Percentiles rank a stretch among this genome's conserved stretches.
phyloP scores from a whole-genome alignment of 345 rosid species.

The Aegle marmelos region DNA sequence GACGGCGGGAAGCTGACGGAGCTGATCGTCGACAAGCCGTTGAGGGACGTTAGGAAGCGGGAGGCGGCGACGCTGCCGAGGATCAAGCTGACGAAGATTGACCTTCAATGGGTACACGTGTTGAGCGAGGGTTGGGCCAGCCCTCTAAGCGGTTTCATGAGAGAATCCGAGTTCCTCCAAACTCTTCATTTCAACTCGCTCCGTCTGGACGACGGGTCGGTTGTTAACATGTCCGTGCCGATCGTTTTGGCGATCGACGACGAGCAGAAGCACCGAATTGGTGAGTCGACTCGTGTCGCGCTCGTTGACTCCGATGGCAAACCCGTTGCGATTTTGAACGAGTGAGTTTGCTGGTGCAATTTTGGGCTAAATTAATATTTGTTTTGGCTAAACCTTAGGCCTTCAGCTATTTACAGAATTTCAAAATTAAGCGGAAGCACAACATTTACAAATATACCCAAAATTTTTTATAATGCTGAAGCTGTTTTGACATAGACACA shows the following conservation, averaged over 20 bases:
- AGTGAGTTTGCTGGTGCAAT: constrained; percentile 48
- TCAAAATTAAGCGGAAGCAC: neutral
- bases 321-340: constrained; percentile 68
- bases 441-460: neutral
- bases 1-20: constrained; percentile 87
- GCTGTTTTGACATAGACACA: too few species aligned
- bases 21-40: constrained; percentile 57
- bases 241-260: constrained; percentile 88
- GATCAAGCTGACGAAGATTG: constrained; percentile 68
- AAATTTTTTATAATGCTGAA: neutral
- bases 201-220: constrained; percentile 85
- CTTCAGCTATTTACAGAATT: neutral
- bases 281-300: constrained; percentile 65
- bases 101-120: constrained; percentile 92
- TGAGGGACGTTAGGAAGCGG: constrained; percentile 44
- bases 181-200: constrained; percentile 98
- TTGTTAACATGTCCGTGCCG: constrained; percentile 97
- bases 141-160: constrained; percentile 94
- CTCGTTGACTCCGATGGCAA: constrained; percentile 68
- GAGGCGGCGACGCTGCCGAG: constrained; percentile 66
- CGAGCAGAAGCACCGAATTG: constrained; percentile 58
- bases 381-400: too few species aligned
- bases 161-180: constrained; percentile 99
- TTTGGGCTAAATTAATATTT: neutral
- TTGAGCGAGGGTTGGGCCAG: constrained; percentile 99